These are phyloP conservation scores for Tolypocladium paradoxum DNA, from an alignment of 2,329 filamentous ascomycete genomes.

Conservation along the genomic window DNA sequence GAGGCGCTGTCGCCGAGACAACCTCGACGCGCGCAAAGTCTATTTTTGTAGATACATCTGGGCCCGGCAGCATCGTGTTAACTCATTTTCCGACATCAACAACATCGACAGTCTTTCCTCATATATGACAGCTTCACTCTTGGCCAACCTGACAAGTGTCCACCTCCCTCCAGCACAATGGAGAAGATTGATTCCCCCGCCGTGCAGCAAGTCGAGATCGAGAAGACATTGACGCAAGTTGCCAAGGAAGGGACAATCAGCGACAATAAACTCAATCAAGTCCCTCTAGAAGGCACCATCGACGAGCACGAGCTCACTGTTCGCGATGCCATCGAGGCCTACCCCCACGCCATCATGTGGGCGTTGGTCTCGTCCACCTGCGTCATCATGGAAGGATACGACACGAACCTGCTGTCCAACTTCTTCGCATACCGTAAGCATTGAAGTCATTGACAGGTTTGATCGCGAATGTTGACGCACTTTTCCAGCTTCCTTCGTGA, in stretches of 20 bases:
- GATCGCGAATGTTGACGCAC: not conserved
- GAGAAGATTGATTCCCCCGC: not conserved
- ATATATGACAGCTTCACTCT: not conserved
- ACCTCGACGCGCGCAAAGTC: too few relatives aligned
- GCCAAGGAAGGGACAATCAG: not conserved
- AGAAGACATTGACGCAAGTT: not conserved
- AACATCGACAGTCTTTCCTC: too few relatives aligned
- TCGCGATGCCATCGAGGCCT: slow-evolving; percentile 15
- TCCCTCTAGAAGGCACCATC: not conserved
- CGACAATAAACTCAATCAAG: not conserved
- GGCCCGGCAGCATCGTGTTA: too few relatives aligned
- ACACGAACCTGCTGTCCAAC: slow-evolving; percentile 22
- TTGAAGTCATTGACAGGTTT: too few relatives aligned
- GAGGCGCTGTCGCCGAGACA: too few relatives aligned
- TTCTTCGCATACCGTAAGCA: slow-evolving; percentile 23
- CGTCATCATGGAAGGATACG: slow-evolving; percentile 34
- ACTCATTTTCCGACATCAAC: too few relatives aligned
- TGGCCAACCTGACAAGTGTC: not conserved
- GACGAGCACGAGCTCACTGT: slow-evolving; percentile 15
- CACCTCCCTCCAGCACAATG: not conserved
- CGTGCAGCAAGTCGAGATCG: not conserved
- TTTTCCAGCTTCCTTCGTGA: slow-evolving; percentile 7
- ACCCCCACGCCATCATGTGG: slow-evolving; percentile 27
- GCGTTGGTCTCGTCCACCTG: slow-evolving; percentile 23
- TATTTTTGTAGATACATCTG: too few relatives aligned